Base-by-base conservation (phyloP, 1,284 basidiomycete genomes). In the Anthracocystis walkeri region DNA sequence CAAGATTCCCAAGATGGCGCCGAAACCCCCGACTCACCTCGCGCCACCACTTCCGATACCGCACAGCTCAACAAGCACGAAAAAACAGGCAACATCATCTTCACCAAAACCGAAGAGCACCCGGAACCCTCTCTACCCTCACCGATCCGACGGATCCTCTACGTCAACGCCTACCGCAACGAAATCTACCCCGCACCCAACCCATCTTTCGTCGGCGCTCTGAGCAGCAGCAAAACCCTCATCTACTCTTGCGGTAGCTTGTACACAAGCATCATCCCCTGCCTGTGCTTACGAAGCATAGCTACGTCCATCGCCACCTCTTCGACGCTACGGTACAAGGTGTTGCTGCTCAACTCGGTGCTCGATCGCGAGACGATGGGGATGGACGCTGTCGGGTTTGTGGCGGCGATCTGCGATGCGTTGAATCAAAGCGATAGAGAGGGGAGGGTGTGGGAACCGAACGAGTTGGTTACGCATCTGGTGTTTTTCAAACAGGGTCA, bases 291-390 rank as follows among this genome's bases (percentile, higher is more conserved):
- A 16, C 90, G 91, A 55, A 93, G 93, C 6, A 90, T 98, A 5
- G 94, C 91, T 1, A 87, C 89, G 31, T 89, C 89, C 11, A 95
- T 98, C 66, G 93, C 93, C 7, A 87, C 89, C 44, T 95, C 93
- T 16, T 86, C 87, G 4, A 88, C 89, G 8, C 87, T 97, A 16
- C 88, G 89, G 41, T 91, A 91, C 41, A 98, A 97, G 84, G 89
- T 97, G 14, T 86, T 99, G 31, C 88, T 99, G 1, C 86, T 99
- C 61, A 99, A 98, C 84, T 88, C 90, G 16, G 89, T 88, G 67
- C 95, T 95, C 77, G 96, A 99, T 84, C 89, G 96, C 64, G 96
- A 99, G 85, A 97, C 95, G 0, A 88, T 90, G 10, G 92, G 90
- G 1, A 96, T 96, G 85, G 89, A 89, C 1, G 95, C 93, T 0